A percentile compares a stretch with the other conserved stretches of the same genome.
Evolutionary conservation across 1,139 yeast species (phyloP).

Genomic region (Taphrina pruni): DNA sequence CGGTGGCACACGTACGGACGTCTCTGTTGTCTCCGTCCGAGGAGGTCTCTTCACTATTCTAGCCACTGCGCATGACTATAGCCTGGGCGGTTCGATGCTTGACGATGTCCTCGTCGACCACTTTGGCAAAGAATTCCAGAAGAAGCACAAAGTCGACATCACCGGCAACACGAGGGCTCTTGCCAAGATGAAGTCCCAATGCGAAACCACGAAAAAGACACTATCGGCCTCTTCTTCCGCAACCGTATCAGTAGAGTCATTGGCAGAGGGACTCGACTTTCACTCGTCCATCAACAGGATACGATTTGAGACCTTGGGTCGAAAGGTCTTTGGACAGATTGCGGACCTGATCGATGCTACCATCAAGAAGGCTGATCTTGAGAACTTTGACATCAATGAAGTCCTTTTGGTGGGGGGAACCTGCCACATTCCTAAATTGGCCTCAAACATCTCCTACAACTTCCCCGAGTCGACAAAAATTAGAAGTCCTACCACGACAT

Average conservation of each 20-base stretch:
- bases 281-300: conserved; percentile 91
- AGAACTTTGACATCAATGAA: conserved; percentile 85
- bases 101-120: conserved; percentile 80
- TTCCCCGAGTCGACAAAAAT: conserved; percentile 83
- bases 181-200: conserved; percentile 86
- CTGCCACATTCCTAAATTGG: conserved; percentile 89
- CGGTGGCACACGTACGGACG: conserved; percentile 96
- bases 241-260: conserved; percentile 90
- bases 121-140: conserved; percentile 92
- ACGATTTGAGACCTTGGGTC: conserved; percentile 86
- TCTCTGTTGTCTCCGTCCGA: conserved; percentile 89
- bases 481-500: conserved; percentile 75
- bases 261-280: conserved; percentile 92
- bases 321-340: conserved; percentile 77
- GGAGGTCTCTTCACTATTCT: conserved; percentile 91
- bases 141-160: conserved; percentile 83
- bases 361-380: conserved; percentile 82
- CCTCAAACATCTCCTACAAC: conserved; percentile 69
- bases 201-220: conserved; percentile 87
- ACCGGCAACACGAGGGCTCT: conserved; percentile 73
- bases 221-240: conserved; percentile 87
- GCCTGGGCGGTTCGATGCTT: conserved; percentile 85
- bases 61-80: conserved; percentile 81
- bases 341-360: conserved; percentile 74
- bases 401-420: conserved; percentile 93